phyloP scores from a whole-genome alignment of 2,329 filamentous ascomycete species.

The Sporothrix globosa region DNA sequence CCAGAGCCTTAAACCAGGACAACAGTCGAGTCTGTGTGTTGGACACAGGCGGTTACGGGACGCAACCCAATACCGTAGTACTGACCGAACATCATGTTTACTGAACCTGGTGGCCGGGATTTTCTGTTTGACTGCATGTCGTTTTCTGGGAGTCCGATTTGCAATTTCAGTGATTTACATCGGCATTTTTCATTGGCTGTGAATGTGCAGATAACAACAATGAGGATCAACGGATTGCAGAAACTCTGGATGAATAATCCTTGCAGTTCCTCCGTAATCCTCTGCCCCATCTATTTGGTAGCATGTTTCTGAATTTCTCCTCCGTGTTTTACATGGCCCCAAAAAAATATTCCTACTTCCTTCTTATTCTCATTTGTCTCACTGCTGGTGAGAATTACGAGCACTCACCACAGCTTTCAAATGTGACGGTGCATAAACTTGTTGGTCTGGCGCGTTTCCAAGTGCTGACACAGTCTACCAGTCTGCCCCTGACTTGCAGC shows the following conservation, averaged over 20 bases:
- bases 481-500: slow-evolving; percentile 11
- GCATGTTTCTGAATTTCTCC: background rate
- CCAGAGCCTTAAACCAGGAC: background rate
- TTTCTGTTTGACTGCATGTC: background rate
- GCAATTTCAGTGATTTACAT: background rate
- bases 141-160: background rate
- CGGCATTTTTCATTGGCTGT: background rate
- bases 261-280: background rate
- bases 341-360: background rate
- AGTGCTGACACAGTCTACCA: background rate
- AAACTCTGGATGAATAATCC: background rate
- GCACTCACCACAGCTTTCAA: no score
- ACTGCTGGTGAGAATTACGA: slow-evolving; percentile 5
- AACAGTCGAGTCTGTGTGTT: background rate
- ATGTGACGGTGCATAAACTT: no score
- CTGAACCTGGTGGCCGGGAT: background rate
- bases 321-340: background rate
- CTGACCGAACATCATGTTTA: background rate
- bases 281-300: background rate
- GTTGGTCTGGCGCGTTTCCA: background rate
- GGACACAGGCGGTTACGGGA: background rate
- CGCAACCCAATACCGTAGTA: slow-evolving; percentile 18
- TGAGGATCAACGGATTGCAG: slow-evolving; percentile 1
- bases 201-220: background rate
- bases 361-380: background rate